These are phyloP conservation scores for Yarrowia sp. DNA, from an alignment of 805 yeast genomes.

Conservation along the genomic window DNA sequence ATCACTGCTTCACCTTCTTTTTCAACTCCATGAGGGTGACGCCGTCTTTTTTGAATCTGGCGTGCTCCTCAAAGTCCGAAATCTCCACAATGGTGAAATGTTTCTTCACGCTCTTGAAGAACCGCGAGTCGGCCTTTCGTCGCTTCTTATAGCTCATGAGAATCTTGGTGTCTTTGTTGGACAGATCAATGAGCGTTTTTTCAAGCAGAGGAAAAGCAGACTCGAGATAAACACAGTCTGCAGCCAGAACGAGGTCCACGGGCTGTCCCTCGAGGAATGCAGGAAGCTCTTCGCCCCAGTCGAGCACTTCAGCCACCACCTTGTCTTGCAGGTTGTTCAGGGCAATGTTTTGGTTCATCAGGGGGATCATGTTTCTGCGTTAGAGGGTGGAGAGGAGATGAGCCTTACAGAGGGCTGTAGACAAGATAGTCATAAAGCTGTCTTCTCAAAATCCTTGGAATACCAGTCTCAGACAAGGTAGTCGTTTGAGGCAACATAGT, in stretches of 20 bases:
- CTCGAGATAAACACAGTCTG: conserved; percentile 67
- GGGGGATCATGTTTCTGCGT: conserved; percentile 53
- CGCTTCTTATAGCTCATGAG: conserved; percentile 63
- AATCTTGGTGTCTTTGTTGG: conserved; percentile 53
- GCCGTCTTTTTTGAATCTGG: conserved; percentile 28
- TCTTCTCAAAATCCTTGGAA: no score
- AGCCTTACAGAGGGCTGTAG: no score
- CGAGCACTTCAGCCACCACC: conserved; percentile 55
- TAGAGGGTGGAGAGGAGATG: background rate
- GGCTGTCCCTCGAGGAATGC: conserved; percentile 48
- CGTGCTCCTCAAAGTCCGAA: conserved; percentile 32
- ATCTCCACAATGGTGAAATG: conserved; percentile 27
- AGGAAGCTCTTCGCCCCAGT: conserved; percentile 58
- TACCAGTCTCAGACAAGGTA: no score
- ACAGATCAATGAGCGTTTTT: conserved; percentile 57
- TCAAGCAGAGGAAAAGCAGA: conserved; percentile 61
- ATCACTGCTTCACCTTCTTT: conserved; percentile 17
- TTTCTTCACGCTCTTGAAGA: conserved; percentile 48
- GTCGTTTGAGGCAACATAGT: no score
- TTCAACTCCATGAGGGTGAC: conserved; percentile 32
- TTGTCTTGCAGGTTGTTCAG: conserved; percentile 52
- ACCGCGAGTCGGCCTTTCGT: conserved; percentile 55
- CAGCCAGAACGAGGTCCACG: conserved; percentile 60
- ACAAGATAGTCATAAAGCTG: no score
- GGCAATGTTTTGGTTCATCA: conserved; percentile 57